Evolutionary conservation across 2,329 filamentous ascomycete species (phyloP).

Genomic region (Hypoxylon sp.): DNA sequence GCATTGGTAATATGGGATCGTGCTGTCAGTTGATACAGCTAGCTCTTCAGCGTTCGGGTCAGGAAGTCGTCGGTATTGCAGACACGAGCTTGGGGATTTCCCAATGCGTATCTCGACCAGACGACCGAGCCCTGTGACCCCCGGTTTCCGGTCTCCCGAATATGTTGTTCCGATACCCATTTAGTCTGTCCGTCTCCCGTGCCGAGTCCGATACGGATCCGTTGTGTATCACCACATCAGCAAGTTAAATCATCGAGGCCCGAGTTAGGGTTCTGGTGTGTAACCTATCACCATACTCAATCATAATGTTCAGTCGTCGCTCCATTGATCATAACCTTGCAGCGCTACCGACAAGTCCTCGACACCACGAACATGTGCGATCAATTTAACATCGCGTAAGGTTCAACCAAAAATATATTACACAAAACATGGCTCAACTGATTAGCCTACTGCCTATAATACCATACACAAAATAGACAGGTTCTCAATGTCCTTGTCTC

Average conservation of each 20-base stretch:
- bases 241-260: neutral
- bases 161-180: conserved; percentile 74
- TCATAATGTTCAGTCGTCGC: neutral
- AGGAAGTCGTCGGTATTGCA: conserved; percentile 91
- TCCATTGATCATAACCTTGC: conserved; percentile 82
- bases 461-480: conserved; percentile 83
- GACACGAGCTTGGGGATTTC: conserved; percentile 73
- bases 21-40: conserved; percentile 77
- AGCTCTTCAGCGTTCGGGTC: conserved; percentile 85
- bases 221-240: conserved; percentile 83
- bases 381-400: conserved; percentile 65
- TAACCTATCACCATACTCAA: neutral
- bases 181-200: conserved; percentile 94
- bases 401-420: conserved; percentile 74
- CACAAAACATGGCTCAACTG: conserved; percentile 83
- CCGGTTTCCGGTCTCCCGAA: conserved; percentile 78
- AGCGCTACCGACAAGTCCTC: conserved; percentile 68
- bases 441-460: conserved; percentile 88
- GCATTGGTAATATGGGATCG: conserved; percentile 84
- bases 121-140: conserved; percentile 80
- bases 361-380: conserved; percentile 76
- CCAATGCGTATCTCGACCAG: conserved; percentile 85
- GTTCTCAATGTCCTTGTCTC: conserved; percentile 47
- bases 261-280: neutral
- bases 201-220: conserved; percentile 77